Conservation (phyloP, 352 stramenopile species). For the Phytophthora syringae region DNA sequence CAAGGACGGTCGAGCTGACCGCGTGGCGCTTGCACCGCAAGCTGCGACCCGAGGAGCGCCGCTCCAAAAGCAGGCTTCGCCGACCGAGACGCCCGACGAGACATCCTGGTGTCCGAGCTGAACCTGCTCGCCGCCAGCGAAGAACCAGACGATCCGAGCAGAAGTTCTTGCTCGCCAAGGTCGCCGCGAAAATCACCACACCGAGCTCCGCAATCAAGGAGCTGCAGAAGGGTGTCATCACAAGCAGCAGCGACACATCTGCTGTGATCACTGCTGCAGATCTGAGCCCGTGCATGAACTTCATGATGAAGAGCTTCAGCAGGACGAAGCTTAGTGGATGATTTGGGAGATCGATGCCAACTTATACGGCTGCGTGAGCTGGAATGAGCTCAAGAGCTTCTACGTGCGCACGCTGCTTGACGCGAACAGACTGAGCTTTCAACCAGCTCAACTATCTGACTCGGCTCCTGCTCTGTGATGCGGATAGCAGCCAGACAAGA, state of each 20-base stretch:
- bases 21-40: constrained; percentile 13
- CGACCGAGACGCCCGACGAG: constrained; percentile 22
- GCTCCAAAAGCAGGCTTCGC: constrained; percentile 9
- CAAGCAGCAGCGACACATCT: constrained; percentile 40
- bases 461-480: constrained; percentile 95
- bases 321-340: constrained; percentile 95
- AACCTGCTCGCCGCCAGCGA: constrained; percentile 31
- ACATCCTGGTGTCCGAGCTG: constrained; percentile 36
- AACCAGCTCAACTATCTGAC: constrained; percentile 94
- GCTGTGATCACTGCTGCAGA: constrained; percentile 50
- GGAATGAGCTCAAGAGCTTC: constrained; percentile 93
- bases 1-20: constrained; percentile 43
- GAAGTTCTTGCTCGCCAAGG: no score
- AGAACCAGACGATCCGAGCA: constrained; percentile 20
- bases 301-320: constrained; percentile 40
- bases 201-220: constrained; percentile 50
- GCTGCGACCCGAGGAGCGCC: constrained; percentile 1
- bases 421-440: constrained; percentile 91
- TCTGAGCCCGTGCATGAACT: constrained; percentile 52
- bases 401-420: constrained; percentile 93
- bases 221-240: constrained; percentile 50
- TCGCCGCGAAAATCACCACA: constrained; percentile 7
- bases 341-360: constrained; percentile 98
- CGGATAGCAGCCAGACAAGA: constrained; percentile 85
- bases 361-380: constrained; percentile 90